Conservation (phyloP, 768 basidiomycete species). For the Tulasnella sp. region DNA sequence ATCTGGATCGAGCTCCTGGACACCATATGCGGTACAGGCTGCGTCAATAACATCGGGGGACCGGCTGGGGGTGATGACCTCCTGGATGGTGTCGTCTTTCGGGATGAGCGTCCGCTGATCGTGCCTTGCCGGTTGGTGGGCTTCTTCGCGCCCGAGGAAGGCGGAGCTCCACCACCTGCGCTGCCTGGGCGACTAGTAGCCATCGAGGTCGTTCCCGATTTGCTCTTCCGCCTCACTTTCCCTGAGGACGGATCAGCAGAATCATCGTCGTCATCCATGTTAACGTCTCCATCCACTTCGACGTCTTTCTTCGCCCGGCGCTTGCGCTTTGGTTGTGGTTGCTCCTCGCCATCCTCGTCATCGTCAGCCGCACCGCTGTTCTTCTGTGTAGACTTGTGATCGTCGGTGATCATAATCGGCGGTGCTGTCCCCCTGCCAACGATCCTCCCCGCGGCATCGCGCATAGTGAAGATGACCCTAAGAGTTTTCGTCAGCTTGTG, state of each 20-base stretch:
- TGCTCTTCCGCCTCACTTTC: neutral
- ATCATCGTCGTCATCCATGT: conserved; percentile 9
- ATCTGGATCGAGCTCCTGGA: conserved; percentile 5
- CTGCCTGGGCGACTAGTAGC: no score
- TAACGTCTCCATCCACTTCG: conserved; percentile 7
- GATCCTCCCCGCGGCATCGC: conserved; percentile 64
- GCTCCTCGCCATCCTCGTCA: conserved; percentile 13
- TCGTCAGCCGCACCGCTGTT: conserved; percentile 17
- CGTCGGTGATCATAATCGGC: conserved; percentile 98
- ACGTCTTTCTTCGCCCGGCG: conserved; percentile 8
- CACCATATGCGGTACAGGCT: neutral
- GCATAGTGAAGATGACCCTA: conserved; percentile 77
- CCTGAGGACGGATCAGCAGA: neutral
- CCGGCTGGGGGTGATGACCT: conserved; percentile 6
- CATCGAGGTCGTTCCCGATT: neutral
- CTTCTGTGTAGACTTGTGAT: conserved; percentile 68
- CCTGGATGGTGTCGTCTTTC: conserved; percentile 2
- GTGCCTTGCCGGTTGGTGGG: neutral
- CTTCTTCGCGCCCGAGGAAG: neutral
- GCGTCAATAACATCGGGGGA: neutral
- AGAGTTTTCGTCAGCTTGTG: neutral
- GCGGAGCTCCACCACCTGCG: neutral
- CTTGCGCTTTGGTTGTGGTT: conserved; percentile 9
- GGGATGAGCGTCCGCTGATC: conserved; percentile 5
- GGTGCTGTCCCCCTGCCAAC: conserved; percentile 74